Evolutionary conservation across 164 flowering plant species (phyloP).

Genomic region (Annona cherimola): DNA sequence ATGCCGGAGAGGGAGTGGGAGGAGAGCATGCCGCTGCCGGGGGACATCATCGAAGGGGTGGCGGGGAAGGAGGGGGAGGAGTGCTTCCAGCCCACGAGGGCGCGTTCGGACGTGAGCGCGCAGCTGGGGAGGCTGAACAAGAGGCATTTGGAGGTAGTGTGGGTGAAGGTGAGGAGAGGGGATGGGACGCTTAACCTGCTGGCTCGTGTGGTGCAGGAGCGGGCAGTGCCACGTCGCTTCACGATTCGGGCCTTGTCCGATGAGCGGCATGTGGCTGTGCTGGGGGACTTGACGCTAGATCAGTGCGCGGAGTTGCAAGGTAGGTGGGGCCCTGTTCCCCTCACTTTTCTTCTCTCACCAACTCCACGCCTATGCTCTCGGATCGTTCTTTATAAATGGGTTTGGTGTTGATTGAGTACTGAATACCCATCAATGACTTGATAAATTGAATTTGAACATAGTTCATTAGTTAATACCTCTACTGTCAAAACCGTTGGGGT

Average conservation of each 20-base stretch:
- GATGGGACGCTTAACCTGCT: slow-evolving; percentile 30
- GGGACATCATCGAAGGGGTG: slow-evolving; percentile 54
- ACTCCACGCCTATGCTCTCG: background rate
- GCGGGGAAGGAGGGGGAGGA: slow-evolving; percentile 25
- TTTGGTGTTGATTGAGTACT: too few relatives aligned
- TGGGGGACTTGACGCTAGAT: slow-evolving; percentile 43
- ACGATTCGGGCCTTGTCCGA: slow-evolving; percentile 39
- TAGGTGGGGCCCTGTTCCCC: slow-evolving; percentile 11
- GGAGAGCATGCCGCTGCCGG: slow-evolving; percentile 60
- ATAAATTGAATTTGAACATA: too few relatives aligned
- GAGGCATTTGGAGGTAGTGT: slow-evolving; percentile 20
- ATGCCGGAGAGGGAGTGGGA: slow-evolving; percentile 41
- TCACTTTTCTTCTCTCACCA: background rate
- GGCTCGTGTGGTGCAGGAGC: slow-evolving; percentile 32
- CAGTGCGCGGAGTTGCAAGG: slow-evolving; percentile 57
- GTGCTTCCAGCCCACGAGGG: slow-evolving; percentile 24
- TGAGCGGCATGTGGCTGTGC: slow-evolving; percentile 46
- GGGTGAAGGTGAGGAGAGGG: slow-evolving; percentile 51
- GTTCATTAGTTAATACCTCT: too few relatives aligned
- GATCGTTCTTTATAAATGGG: too few relatives aligned
- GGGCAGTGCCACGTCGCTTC: slow-evolving; percentile 28
- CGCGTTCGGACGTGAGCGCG: slow-evolving; percentile 37
- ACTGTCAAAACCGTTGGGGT: too few relatives aligned
- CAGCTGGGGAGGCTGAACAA: slow-evolving; percentile 32
- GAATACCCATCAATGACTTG: too few relatives aligned